Base-by-base conservation (phyloP, 2,329 filamentous ascomycete genomes). In the Rhynchosporium agropyri region DNA sequence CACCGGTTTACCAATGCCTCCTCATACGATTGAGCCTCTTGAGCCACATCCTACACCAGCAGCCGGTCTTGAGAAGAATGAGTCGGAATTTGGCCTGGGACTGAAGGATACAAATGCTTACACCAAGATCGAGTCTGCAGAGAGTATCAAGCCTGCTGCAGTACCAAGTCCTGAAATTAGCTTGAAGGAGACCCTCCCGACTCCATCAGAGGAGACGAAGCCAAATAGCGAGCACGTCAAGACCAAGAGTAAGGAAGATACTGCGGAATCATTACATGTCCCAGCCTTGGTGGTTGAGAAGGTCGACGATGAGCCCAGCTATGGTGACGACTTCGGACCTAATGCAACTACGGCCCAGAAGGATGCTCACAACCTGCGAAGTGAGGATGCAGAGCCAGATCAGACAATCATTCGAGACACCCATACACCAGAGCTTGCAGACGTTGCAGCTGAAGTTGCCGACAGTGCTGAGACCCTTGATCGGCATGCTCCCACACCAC, bases 401-500 rank as follows among this genome's bases (percentile, higher is more conserved):
- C 63, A 73, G 50, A 62, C 74, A 46, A 59, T 74, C 33, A 62
- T 74, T 38, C 63, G 58, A 43, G 58, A 60, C 7, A 29, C 51
- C 36, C 49, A 49, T 4, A 70, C 67, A 5, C 66, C 67, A 54
- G 70, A 73, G 28, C 40, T 70, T 13, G 69, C 69, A 42, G 49
- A 68, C 31, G 63, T 65, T 33, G 72, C 71, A 48, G 69, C 70
- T 36, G 70, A 83, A 66, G 78, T 80, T 38, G 77, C 78, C 26
- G 76, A 80, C 60, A 74, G 74, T 31, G 78, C 80, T 20, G 71
- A 77, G 62, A 71, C 68, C 4, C 67, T 80, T 66, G 65, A 67
- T 48, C 61, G 46, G 38, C 70, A 73, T 26, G 71, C 71, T 6
- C 68, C 74, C 20, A 74, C 74, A n/a, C 71, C 73, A 4, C 69